Base-by-base conservation (phyloP, 345 rosid genomes). In the Arabis hirsuta region DNA sequence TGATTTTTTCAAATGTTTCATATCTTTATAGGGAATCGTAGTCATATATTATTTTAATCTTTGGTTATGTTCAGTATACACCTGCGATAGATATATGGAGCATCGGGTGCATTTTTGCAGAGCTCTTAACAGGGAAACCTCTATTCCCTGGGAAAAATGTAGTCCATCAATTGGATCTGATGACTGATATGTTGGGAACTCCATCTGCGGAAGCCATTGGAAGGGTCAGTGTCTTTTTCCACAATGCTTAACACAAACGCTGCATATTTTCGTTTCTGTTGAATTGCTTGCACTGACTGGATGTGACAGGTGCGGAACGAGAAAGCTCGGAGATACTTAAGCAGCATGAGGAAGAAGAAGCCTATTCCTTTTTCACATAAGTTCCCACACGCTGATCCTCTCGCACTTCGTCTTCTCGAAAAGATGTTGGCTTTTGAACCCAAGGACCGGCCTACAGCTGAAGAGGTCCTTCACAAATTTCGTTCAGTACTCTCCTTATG, bases 31-130 rank as follows among this genome's bases (percentile, higher is more conserved):
- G 47, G 5, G 20, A 53, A 14, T 14, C 46, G 2, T 24, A 55
- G 14, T 47, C 48, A 36, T 16, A 16, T 16, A 16, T 16, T 16
- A 16, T 16, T 16, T 16, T 16, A 16, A 16, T 16, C 16, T 78
- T 14, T 74, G 73, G 64, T 52, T 76, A 0, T 72, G 53, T 76
- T 57, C 91, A 93, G 97, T 93, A 93, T 78, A 93, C 98, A 54
- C 96, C 98, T 41, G 98, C 98, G 8, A 93, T 93, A 65, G 96
- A 93, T 80, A 89, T 87, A 65, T 93, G 98, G 97, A 93, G 98
- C 80, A 90, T 93, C 12, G 97, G 98, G 43, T 93, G 98, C 86
- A 93, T 93, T 71, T 93, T 93, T 77, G 85, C 98, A 5, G 98
- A 93, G 80, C 97, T 93, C 60, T 76, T 90, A 74, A 93, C 97